Base-by-base conservation (phyloP, 495 filamentous ascomycete species). In the Wilcoxina mikolae region DNA sequence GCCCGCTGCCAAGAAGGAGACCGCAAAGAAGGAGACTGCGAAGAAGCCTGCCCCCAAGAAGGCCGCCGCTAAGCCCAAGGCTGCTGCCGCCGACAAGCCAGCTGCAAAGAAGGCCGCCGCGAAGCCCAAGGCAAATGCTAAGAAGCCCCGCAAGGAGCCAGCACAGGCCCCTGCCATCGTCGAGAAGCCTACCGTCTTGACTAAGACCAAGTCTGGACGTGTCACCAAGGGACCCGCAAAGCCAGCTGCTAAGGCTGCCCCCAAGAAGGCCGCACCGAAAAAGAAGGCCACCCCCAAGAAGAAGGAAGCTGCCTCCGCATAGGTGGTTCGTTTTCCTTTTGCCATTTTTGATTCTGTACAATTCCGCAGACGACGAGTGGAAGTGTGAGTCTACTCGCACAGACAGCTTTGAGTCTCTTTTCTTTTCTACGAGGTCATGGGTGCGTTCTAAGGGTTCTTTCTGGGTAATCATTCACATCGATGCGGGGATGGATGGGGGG, bases 191-290 rank as follows among this genome's bases (percentile, higher is more conserved):
- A 78, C 83, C 60, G 74, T 82, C 54, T 69, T 87, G 47, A 76
- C 76, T 58, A 94, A 87, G 77, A 94, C 89, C 68, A 94, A 94
- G 79, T 84, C 87, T 20, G 87, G 89, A 17, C 82, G 88, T 54
- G 83, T 94, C 57, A 81, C 85, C 43, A 94, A 94, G 81, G 77
- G 78, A 17, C 74, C 76, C 29, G 69, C 83, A 67, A 77, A 51
- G 74, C 76, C 4, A n/a, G 63, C 73, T 43, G 73, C 77, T 47
- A 76, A 76, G 60, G 68, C 76, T 7, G 67, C 78, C 7, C 77
- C 76, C 72, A 90, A 87, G 77, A 78, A 76, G 71, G 68, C 66
- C n/a, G 65, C 78, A 57, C 67, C 76, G 10, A 66, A 77, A 20
- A 79, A 78, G 75, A 79, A 82, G 70, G 56, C 66, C 24, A 49